Evolutionary conservation across 2,329 filamentous ascomycete species (phyloP), one percentile per base, ranked within the genome.

Genomic region (Exophiala calicioides): DNA sequence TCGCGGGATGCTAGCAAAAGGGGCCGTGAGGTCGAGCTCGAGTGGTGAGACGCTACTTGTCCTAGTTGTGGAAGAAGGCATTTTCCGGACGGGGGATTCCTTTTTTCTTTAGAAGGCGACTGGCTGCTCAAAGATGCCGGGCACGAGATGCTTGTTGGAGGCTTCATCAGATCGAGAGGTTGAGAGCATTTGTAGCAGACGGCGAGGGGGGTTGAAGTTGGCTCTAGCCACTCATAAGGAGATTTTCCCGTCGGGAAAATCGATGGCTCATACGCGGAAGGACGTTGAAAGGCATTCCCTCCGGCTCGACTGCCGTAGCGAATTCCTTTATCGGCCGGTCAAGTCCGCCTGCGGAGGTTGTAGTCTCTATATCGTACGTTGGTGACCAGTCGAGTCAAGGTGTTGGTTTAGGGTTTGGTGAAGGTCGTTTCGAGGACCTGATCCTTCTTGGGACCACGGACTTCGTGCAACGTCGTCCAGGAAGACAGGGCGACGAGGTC

Each of bases 1-100:
- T 49, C 79, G 75, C 9, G 82, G 80, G 58, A 87, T 86, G 60
- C 75, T 74, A 43, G 78, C 76, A 59, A 85, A 84, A 15, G 79
- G 77, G 44, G 79, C 72, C 5, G 82, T 81, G 30, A 85, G 76
- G 4, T 27, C n/a, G n/a, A n/a, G n/a, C n/a, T n/a, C n/a, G n/a
- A n/a, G n/a, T n/a, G n/a, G n/a, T n/a, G n/a, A n/a, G n/a, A n/a
- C n/a, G n/a, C n/a, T n/a, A n/a, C n/a, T n/a, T n/a, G n/a, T n/a
- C n/a, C n/a, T n/a, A n/a, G n/a, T n/a, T n/a, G n/a, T n/a, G n/a
- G n/a, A n/a, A n/a, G n/a, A n/a, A n/a, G n/a, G n/a, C n/a, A n/a
- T n/a, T n/a, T n/a, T n/a, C n/a, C n/a, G n/a, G n/a, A n/a, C n/a
- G n/a, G n/a, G n/a, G n/a, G n/a, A n/a, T n/a, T n/a, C n/a, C n/a